Evolutionary conservation across 257 asterid species (phyloP).

Genomic region (Leptodermis oblonga): DNA sequence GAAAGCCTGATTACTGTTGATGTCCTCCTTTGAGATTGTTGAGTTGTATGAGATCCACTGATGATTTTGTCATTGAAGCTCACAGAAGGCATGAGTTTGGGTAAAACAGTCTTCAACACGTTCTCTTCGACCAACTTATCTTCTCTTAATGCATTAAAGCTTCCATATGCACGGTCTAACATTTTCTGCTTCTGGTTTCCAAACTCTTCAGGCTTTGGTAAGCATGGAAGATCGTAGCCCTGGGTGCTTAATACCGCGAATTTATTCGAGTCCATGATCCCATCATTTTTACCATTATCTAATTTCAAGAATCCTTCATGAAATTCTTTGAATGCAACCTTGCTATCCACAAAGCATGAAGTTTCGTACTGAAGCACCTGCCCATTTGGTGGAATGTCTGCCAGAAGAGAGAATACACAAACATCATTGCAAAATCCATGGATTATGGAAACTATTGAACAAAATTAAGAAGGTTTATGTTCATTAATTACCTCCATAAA

Average conservation of each 20-base stretch:
- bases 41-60: slow-evolving; percentile 32
- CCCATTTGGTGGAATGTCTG: slow-evolving; percentile 59
- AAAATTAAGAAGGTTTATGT: background rate
- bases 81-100: slow-evolving; percentile 57
- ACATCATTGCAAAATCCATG: background rate
- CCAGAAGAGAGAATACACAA: slow-evolving; percentile 13
- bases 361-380: slow-evolving; percentile 72
- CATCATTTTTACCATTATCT: slow-evolving; percentile 38
- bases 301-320: slow-evolving; percentile 49
- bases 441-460: background rate
- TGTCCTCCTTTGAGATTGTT: slow-evolving; percentile 58
- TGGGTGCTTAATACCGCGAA: slow-evolving; percentile 40
- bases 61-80: slow-evolving; percentile 68
- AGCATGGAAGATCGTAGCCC: slow-evolving; percentile 33
- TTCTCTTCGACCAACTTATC: slow-evolving; percentile 49
- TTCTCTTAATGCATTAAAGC: slow-evolving; percentile 49
- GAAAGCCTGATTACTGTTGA: slow-evolving; percentile 80
- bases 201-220: slow-evolving; percentile 39
- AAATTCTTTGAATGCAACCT: slow-evolving; percentile 45
- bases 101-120: slow-evolving; percentile 62
- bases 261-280: slow-evolving; percentile 40
- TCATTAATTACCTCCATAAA: slow-evolving; percentile 83
- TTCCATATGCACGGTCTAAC: slow-evolving; percentile 46
- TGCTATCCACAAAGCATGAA: slow-evolving; percentile 56
- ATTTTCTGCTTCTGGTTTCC: slow-evolving; percentile 41